phyloP scores from a whole-genome alignment of 192 early-diverging fungal genomes.

The Backusella morwellensis region DNA sequence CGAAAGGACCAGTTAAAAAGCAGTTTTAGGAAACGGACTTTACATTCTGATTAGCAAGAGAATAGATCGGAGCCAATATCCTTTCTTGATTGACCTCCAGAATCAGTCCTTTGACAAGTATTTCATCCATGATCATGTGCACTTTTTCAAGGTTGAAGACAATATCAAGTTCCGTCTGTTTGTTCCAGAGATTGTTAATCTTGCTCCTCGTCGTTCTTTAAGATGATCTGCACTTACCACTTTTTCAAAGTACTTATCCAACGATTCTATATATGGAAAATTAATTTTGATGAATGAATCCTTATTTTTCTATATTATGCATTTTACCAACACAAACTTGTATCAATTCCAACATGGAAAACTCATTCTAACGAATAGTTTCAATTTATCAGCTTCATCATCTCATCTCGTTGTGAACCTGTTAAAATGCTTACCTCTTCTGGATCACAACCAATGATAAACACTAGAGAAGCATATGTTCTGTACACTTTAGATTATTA shows the following conservation, averaged over 20 bases:
- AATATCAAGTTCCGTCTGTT: slow-evolving; percentile 42
- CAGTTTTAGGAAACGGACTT: background rate
- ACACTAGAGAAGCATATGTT: slow-evolving; percentile 34
- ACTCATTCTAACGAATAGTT: slow-evolving; percentile 30
- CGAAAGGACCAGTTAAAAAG: background rate
- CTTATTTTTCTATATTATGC: background rate
- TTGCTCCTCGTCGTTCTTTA: no score
- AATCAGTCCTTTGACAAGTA: slow-evolving; percentile 35
- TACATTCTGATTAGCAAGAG: slow-evolving; percentile 3
- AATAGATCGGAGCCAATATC: slow-evolving; percentile 19
- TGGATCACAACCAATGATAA: slow-evolving; percentile 36
- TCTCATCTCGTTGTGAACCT: background rate
- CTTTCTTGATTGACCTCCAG: slow-evolving; percentile 38
- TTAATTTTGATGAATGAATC: no score
- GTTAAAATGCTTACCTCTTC: slow-evolving; percentile 25
- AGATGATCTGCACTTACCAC: slow-evolving; percentile 22
- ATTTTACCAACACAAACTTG: slow-evolving; percentile 36
- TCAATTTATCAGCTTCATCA: background rate
- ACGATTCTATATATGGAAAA: slow-evolving; percentile 20
- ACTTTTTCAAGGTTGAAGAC: slow-evolving; percentile 42
- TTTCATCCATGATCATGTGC: slow-evolving; percentile 42
- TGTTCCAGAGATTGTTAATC: background rate
- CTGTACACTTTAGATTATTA: slow-evolving; percentile 28
- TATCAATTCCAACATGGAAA: slow-evolving; percentile 34
- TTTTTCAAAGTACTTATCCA: slow-evolving; percentile 39